Base-by-base conservation (phyloP, 1,284 basidiomycete species). In the Coniferiporia weirii region DNA sequence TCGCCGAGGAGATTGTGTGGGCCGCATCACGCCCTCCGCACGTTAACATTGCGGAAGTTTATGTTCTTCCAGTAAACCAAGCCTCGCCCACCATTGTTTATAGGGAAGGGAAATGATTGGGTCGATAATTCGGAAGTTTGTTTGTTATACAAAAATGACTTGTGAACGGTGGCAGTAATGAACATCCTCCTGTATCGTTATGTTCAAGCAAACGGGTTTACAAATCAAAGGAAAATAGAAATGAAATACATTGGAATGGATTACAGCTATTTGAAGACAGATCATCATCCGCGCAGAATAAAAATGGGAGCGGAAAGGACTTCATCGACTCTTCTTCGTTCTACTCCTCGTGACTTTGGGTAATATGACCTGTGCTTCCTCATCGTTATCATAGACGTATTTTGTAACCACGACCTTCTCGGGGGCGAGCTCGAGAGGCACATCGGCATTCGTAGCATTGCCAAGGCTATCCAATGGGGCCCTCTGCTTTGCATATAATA, bases 1-100 rank as follows among this genome's bases (percentile, higher is more conserved):
- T 96, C 56, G 96, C 96, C 1, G 95, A 99, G 73, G 94, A 99
- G 73, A 96, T 99, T 67, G 94, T 98, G 10, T 99, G 94, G 94
- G 86, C 87, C 17, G 94, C 95, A 17, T 80, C 88, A 12, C 86
- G 95, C 35, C 92, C 92, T 19, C 79, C 89, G 32, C 92, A 94
- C 68, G 89, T 95, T 53, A 92, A 95, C 69, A 78, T 95, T 51
- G 93, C 91, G 1, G 87, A 93, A 69, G 73, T 90, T 13, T 83
- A 85, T 63, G 80, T 93, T 51, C 81, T 91, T 64, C 90, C 89
- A 1, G 87, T 89, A 35, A 91, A 91, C 71, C 91, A 93, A 75
- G 91, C 91, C 34, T 79, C 81, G 63, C 80, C 89, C 22, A 83
- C 78, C n/a, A 71, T 85, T 64, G 78, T 73, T 63, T 83, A 84